A percentile compares a stretch with the other conserved stretches of the same genome.
phyloP scores from a whole-genome alignment of 768 basidiomycete genomes.

The Pleurotus citrinopileatus region DNA sequence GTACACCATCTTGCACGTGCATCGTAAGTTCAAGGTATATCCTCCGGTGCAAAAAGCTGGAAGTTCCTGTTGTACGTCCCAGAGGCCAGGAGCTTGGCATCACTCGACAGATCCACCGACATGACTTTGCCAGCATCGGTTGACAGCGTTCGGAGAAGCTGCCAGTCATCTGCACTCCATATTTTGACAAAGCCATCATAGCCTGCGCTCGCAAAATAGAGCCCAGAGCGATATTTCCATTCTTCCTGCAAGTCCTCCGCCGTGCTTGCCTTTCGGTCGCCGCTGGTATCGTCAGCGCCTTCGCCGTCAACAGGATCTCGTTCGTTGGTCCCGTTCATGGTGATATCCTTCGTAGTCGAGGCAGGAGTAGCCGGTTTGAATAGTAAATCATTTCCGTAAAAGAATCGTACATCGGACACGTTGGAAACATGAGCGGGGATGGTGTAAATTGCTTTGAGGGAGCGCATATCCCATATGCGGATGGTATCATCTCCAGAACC shows the following conservation, averaged over 20 bases:
- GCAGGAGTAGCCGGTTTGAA: constrained; percentile 35
- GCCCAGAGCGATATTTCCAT: constrained; percentile 79
- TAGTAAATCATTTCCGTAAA: constrained; percentile 61
- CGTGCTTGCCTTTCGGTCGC: constrained; percentile 32
- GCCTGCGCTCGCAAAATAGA: constrained; percentile 91
- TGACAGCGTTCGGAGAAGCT: constrained; percentile 79
- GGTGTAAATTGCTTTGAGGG: constrained; percentile 88
- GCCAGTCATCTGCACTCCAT: constrained; percentile 99
- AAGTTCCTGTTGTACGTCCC: constrained; percentile 94
- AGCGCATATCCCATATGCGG: constrained; percentile 97
- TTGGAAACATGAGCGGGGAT: constrained; percentile 96
- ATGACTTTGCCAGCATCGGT: constrained; percentile 99
- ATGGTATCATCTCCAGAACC: constrained; percentile 97
- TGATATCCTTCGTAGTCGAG: constrained; percentile 32
- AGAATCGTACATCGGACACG: constrained; percentile 94
- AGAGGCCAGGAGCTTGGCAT: constrained; percentile 81
- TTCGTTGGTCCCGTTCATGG: constrained; percentile 47
- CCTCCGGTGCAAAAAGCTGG: constrained; percentile 88
- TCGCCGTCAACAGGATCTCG: constrained; percentile 24
- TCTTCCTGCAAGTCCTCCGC: constrained; percentile 45
- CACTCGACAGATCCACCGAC: constrained; percentile 89
- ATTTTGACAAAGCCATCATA: constrained; percentile 95
- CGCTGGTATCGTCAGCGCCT: constrained; percentile 28
- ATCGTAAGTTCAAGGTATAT: constrained; percentile 27
- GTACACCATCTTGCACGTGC: background rate